A percentile compares a stretch with the other conserved stretches of the same genome.
Evolutionary conservation across 768 basidiomycete species (phyloP).

Genomic region (Termitomyces eurrhizus): DNA sequence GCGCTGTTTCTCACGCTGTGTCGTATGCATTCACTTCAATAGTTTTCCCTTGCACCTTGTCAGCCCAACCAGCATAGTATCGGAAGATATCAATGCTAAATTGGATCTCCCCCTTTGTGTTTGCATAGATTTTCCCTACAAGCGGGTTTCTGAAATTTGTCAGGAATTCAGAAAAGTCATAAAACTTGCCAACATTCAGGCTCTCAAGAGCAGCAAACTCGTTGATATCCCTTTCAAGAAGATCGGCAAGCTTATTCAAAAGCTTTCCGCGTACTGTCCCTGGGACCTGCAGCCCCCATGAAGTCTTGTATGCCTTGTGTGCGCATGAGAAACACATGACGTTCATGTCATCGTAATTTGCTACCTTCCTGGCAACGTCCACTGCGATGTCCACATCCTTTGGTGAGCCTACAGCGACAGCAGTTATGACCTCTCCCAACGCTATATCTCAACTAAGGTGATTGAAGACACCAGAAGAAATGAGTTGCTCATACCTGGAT

Average conservation of each 20-base stretch:
- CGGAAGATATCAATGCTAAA: constrained; percentile 45
- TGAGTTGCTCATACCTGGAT: constrained; percentile 18
- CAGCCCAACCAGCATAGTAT: constrained; percentile 87
- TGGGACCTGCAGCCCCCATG: constrained; percentile 61
- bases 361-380: constrained; percentile 46
- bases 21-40: constrained; percentile 39
- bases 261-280: constrained; percentile 31
- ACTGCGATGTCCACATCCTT: constrained; percentile 70
- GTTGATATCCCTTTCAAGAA: constrained; percentile 23
- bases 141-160: not conserved
- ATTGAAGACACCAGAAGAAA: not conserved
- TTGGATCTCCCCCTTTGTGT: constrained; percentile 46
- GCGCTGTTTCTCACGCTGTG: not conserved
- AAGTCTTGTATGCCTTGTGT: constrained; percentile 38
- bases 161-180: not conserved
- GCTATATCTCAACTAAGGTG: constrained; percentile 29
- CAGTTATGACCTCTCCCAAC: constrained; percentile 53
- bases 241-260: constrained; percentile 28
- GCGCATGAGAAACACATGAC: not conserved
- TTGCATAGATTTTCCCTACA: constrained; percentile 53
- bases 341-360: not conserved
- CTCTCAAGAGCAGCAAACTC: constrained; percentile 27
- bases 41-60: constrained; percentile 71
- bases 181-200: constrained; percentile 18
- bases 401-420: constrained; percentile 47